phyloP scores from a whole-genome alignment of 768 basidiomycete species.

The Leucogyrophana mollusca region DNA sequence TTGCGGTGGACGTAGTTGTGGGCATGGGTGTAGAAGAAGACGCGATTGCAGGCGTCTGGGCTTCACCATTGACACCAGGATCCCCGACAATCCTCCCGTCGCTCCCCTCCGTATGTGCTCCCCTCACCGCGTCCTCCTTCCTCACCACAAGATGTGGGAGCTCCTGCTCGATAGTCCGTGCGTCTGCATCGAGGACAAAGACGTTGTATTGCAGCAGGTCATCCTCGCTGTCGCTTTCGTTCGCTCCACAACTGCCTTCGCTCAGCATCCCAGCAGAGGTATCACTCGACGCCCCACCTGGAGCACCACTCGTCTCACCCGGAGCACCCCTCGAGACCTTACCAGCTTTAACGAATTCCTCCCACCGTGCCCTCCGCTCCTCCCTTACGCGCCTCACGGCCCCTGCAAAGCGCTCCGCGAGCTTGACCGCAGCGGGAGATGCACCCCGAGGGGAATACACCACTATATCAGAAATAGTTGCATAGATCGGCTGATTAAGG shows the following conservation, averaged over 20 bases:
- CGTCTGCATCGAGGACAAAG: slow-evolving; percentile 28
- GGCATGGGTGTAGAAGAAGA: not conserved
- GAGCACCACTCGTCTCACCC: too few relatives aligned
- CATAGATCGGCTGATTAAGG: slow-evolving; percentile 86
- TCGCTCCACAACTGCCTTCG: slow-evolving; percentile 1
- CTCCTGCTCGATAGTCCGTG: slow-evolving; percentile 24
- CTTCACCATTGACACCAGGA: slow-evolving; percentile 18
- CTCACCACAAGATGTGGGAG: slow-evolving; percentile 26
- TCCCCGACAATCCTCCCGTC: slow-evolving; percentile 25
- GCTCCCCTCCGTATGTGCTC: slow-evolving; percentile 27
- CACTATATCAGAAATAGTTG: slow-evolving; percentile 86
- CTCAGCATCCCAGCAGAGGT: not conserved
- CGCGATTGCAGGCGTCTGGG: slow-evolving; percentile 1
- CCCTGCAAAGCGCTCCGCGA: slow-evolving; percentile 64
- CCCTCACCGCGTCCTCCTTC: slow-evolving; percentile 24
- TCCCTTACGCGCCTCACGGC: slow-evolving; percentile 58
- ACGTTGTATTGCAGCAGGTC: slow-evolving; percentile 29
- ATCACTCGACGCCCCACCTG: too few relatives aligned
- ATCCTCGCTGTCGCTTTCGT: slow-evolving; percentile 9
- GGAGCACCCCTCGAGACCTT: too few relatives aligned
- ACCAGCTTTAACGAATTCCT: not conserved
- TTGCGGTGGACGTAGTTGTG: not conserved
- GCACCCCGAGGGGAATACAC: slow-evolving; percentile 77
- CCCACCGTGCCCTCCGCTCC: slow-evolving; percentile 39
- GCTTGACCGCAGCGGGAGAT: slow-evolving; percentile 48